Evolutionary conservation across 495 filamentous ascomycete species (phyloP).

Genomic region (Annulohypoxylon stygium): DNA sequence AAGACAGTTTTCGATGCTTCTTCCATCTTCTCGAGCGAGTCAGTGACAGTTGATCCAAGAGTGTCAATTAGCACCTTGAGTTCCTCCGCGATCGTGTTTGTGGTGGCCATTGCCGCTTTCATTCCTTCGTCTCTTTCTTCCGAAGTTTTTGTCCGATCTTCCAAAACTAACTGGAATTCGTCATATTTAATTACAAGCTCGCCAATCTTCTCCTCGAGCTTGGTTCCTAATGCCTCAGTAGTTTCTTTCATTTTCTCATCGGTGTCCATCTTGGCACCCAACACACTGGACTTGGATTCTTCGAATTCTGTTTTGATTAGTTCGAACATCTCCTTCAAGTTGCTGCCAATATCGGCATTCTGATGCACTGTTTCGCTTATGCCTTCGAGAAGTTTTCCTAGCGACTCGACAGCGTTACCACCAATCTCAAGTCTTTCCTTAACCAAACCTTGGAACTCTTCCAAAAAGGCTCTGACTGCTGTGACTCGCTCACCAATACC

Average conservation of each 20-base stretch:
- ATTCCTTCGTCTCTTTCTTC: constrained; percentile 75
- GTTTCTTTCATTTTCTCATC: constrained; percentile 81
- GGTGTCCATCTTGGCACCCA: constrained; percentile 76
- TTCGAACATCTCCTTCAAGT: constrained; percentile 84
- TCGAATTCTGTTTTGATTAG: constrained; percentile 85
- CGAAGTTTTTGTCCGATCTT: constrained; percentile 75
- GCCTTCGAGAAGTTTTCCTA: constrained; percentile 71
- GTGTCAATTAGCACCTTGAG: constrained; percentile 85
- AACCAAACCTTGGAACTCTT: constrained; percentile 63
- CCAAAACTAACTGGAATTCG: constrained; percentile 76
- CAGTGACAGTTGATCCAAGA: constrained; percentile 84
- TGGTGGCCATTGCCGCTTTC: constrained; percentile 75
- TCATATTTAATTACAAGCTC: constrained; percentile 86
- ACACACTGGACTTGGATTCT: constrained; percentile 74
- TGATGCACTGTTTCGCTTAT: constrained; percentile 70
- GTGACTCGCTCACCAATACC: constrained; percentile 63
- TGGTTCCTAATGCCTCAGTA: constrained; percentile 76
- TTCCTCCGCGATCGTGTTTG: constrained; percentile 85
- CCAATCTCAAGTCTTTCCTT: constrained; percentile 66
- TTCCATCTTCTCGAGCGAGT: constrained; percentile 84
- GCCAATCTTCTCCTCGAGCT: constrained; percentile 83
- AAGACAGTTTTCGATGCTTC: constrained; percentile 88
- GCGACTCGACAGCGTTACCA: constrained; percentile 60
- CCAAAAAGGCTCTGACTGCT: constrained; percentile 65
- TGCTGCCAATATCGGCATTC: constrained; percentile 66